Evolutionary conservation across 495 filamentous ascomycete species (phyloP).

Genomic region (Xylaria venustula): DNA sequence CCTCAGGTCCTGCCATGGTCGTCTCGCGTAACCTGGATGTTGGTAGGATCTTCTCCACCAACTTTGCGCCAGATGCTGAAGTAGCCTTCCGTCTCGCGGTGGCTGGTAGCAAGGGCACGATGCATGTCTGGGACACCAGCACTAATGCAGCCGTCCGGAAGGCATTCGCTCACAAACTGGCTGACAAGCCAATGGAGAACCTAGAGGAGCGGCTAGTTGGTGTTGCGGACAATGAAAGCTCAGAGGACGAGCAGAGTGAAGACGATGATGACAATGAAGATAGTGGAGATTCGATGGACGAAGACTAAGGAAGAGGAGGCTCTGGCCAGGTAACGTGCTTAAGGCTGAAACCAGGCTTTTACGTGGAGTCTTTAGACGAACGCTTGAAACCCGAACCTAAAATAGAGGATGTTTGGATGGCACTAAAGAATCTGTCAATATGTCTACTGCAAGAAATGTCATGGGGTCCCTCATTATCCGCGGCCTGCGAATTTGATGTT

Average conservation of each 20-base stretch:
- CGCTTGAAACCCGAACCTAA: background rate
- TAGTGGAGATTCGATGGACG: conserved; percentile 87
- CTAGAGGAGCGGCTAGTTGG: conserved; percentile 76
- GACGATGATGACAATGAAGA: conserved; percentile 50
- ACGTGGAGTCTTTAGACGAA: no score
- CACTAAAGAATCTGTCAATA: background rate
- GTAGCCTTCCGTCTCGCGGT: conserved; percentile 90
- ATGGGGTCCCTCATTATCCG: no score
- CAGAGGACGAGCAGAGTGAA: conserved; percentile 54
- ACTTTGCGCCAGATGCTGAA: conserved; percentile 83
- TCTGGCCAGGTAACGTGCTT: background rate
- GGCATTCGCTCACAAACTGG: conserved; percentile 74
- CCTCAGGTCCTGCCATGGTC: conserved; percentile 81
- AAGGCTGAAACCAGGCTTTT: conserved; percentile 4
- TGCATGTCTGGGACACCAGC: conserved; percentile 95
- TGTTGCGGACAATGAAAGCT: conserved; percentile 61
- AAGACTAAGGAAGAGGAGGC: conserved; percentile 52
- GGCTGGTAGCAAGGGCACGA: conserved; percentile 89
- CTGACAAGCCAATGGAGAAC: conserved; percentile 50
- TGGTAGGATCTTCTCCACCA: conserved; percentile 88
- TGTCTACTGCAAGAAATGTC: no score
- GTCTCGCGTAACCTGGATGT: conserved; percentile 88
- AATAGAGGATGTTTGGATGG: background rate
- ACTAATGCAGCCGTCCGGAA: conserved; percentile 89
- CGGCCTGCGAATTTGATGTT: background rate